Base-by-base conservation (phyloP, 192 early-diverging fungal genomes). In the Spinellus fusiger region DNA sequence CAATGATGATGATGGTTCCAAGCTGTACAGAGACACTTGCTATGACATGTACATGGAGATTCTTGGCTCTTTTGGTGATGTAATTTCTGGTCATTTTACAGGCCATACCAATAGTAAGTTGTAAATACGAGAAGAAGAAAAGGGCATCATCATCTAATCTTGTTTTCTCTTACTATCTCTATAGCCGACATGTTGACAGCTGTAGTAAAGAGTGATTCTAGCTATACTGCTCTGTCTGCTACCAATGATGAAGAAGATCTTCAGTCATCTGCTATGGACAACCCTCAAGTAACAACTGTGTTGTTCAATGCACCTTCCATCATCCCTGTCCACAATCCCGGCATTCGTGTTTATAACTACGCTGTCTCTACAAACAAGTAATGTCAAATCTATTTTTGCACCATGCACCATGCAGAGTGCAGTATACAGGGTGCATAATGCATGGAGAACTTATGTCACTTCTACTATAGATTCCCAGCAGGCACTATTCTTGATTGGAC, bases 21-120 rank as follows among this genome's bases (percentile, higher is more conserved):
- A 15, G 25, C 25, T 59, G 20, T 74, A 56, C 60, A 56, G 65
- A n/a, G 35, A 37, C 9, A 20, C 15, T 12, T 77, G 72, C 32
- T 68, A 68, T 29, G 26, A 29, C 1, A 15, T 16, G 28, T 77
- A 74, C 12, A 50, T 62, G 13, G 27, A 67, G 15, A 23, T 77
- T 8, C 61, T 77, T 20, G 75, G 75, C 2, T 34, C 59, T 27
- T 77, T 65, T 49, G 37, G 63, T 6, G 38, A 61, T 55, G 46
- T 68, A 3, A 77, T 77, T 54, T 38, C 31, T n/a, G 75, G 72
- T 23, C 72, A 77, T 44, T 73, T 77, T 22, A 66, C 75, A 35
- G 75, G 75, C 3, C 71, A 73, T 38, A 68, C 65, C 12, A 73
- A 73, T 46, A 61, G 62, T 68, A 55, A 62, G 40, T 35, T 4